Conservation (phyloP, 805 yeast genomes). For the Tetrapisispora namnaoensis region DNA sequence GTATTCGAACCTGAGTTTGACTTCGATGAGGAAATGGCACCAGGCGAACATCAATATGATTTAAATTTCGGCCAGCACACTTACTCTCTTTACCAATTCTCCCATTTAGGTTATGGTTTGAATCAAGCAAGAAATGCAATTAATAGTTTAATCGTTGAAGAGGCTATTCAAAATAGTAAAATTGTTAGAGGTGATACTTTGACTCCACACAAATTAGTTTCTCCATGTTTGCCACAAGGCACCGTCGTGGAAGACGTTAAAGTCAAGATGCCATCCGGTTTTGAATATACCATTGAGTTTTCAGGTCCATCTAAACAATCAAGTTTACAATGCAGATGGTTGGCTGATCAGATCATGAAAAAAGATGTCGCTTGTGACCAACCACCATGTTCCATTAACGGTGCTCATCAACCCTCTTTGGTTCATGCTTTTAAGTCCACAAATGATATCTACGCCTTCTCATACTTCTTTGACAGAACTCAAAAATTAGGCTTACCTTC, state of each 20-base stretch:
- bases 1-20: constrained; percentile 88
- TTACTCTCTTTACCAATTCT: constrained; percentile 80
- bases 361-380: constrained; percentile 69
- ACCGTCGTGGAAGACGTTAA: constrained; percentile 41
- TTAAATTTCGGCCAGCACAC: constrained; percentile 73
- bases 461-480: constrained; percentile 92
- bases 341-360: constrained; percentile 76
- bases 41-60: constrained; percentile 82
- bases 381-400: constrained; percentile 91
- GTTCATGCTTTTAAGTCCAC: constrained; percentile 63
- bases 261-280: constrained; percentile 45
- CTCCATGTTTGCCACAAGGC: constrained; percentile 89
- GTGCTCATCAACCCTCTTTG: constrained; percentile 92
- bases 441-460: constrained; percentile 80
- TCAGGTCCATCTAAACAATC: constrained; percentile 49
- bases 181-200: constrained; percentile 32
- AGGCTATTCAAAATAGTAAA: constrained; percentile 35
- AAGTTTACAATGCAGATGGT: constrained; percentile 71
- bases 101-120: constrained; percentile 92
- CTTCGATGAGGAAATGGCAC: constrained; percentile 53
- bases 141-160: constrained; percentile 52
- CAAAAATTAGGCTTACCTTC: constrained; percentile 91
- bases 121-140: constrained; percentile 87
- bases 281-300: constrained; percentile 46
- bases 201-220: constrained; percentile 41